phyloP scores from a whole-genome alignment of 2,329 filamentous ascomycete genomes.

The Fusarium xylarioides region DNA sequence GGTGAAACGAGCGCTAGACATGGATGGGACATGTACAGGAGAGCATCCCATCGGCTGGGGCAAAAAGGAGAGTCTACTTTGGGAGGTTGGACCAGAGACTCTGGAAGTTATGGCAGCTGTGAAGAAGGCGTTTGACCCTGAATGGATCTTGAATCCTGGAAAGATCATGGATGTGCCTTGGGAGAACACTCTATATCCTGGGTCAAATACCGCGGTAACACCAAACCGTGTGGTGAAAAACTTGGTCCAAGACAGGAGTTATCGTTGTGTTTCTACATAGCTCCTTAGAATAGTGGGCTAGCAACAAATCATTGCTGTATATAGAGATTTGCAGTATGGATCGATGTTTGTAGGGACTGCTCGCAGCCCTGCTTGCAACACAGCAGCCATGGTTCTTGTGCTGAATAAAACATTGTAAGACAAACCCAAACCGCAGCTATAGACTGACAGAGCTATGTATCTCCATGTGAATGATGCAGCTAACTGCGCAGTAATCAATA shows the following conservation, averaged over 20 bases:
- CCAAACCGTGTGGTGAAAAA: slow-evolving; percentile 30
- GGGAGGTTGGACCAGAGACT: slow-evolving; percentile 83
- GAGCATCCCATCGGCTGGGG: slow-evolving; percentile 88
- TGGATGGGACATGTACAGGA: slow-evolving; percentile 93
- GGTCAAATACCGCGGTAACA: slow-evolving; percentile 35
- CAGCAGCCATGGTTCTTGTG: background rate
- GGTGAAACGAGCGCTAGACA: slow-evolving; percentile 88
- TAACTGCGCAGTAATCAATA: background rate
- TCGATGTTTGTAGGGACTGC: background rate
- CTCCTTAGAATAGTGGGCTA: background rate
- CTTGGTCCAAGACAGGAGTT: background rate
- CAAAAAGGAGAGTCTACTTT: slow-evolving; percentile 81
- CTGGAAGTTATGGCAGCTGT: slow-evolving; percentile 85
- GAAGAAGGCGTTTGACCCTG: slow-evolving; percentile 83
- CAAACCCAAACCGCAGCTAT: background rate
- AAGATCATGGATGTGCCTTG: slow-evolving; percentile 83
- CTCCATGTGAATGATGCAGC: background rate
- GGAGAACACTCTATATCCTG: slow-evolving; percentile 38
- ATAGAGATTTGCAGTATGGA: background rate
- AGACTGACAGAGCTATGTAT: background rate
- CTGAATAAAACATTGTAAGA: background rate
- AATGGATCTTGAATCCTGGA: slow-evolving; percentile 90
- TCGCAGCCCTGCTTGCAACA: background rate
- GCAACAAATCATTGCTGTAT: background rate
- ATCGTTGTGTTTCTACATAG: background rate